Conservation (phyloP, 2,329 filamentous ascomycete species). For the Uncinocarpus reesii region DNA sequence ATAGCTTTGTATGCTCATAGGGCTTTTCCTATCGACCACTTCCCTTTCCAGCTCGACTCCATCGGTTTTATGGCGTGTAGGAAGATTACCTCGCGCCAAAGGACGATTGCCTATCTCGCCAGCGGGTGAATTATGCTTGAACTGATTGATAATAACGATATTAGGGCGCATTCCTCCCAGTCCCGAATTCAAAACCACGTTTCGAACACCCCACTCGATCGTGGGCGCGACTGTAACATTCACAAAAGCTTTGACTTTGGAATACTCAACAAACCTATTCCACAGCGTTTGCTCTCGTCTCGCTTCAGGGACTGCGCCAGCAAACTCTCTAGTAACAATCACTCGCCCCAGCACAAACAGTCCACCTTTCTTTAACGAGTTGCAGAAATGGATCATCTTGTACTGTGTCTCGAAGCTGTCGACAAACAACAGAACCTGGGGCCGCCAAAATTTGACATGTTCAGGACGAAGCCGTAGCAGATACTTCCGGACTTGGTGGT, state of each 20-base stretch:
- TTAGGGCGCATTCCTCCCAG: conserved; percentile 83
- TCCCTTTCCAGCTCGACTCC: background rate
- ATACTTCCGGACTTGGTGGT: conserved; percentile 80
- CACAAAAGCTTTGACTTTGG: conserved; percentile 78
- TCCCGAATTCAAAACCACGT: conserved; percentile 69
- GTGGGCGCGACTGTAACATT: conserved; percentile 75
- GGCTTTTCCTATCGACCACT: conserved; percentile 2
- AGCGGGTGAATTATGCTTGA: conserved; percentile 47
- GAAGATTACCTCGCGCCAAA: conserved; percentile 15
- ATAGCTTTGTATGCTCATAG: conserved; percentile 55
- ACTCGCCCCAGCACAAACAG: conserved; percentile 80
- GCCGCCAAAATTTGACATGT: conserved; percentile 89
- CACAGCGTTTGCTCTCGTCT: conserved; percentile 70
- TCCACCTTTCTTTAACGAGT: conserved; percentile 77
- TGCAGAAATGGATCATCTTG: conserved; percentile 80
- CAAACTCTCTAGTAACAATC: conserved; percentile 75
- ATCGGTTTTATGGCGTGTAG: too few species aligned
- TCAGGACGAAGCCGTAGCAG: conserved; percentile 71
- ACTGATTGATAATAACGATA: conserved; percentile 70
- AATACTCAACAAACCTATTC: conserved; percentile 80
- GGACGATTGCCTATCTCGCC: background rate
- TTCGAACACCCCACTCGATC: conserved; percentile 75
- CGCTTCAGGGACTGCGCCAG: conserved; percentile 66
- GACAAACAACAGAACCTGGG: conserved; percentile 73
- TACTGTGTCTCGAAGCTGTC: conserved; percentile 75